Base-by-base conservation (phyloP, 1,284 basidiomycete species). In the Malassezia caprae region DNA sequence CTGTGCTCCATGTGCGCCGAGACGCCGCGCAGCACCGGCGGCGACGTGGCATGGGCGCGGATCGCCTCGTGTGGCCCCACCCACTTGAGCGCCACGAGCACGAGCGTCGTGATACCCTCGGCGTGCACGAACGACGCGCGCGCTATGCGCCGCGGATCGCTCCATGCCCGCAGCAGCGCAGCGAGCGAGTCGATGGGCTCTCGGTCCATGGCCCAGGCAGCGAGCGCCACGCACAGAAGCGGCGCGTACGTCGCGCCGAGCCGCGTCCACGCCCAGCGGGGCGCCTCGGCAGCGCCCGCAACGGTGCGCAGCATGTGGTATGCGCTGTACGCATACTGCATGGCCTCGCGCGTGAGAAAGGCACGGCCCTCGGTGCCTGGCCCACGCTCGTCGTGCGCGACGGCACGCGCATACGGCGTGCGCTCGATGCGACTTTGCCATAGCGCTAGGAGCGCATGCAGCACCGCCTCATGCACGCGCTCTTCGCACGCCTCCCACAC, bases 1-100 rank as follows among this genome's bases (percentile, higher is more conserved):
- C 55, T 31, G 27, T 69, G 65, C 7, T 56, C 54, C 23, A 85
- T 77, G 65, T 94, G 89, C 0, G 77, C 76, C 8, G 85, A 82
- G 27, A 96, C 80, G 5, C 84, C 83, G 19, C 80, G 78, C 53
- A 96, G 80, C 67, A 96, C 86, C 0, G 78, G 58, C 0, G 83
- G 76, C 1, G 83, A 84, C 41, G 65, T 76, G 5, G 75, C 46
- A 49, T 39, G 42, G 5, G 34, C 5, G 2, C n/a, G 21, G 3
- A 35, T 12, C 27, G 21, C 23, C 17, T 31, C 24, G 17, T n/a
- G 13, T 11, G n/a, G 23, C 5, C 13, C 17, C 26, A 17, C 24
- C 45, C 35, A 21, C 28, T 30, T 30, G 28, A 30, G 28, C 11
- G 41, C 31, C 8, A 27, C 15, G 12, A 52, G 24, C 8, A 57